These are phyloP conservation scores for Podospora pseudoanserina DNA, from an alignment of 495 filamentous ascomycete genomes.

Conservation along the genomic window DNA sequence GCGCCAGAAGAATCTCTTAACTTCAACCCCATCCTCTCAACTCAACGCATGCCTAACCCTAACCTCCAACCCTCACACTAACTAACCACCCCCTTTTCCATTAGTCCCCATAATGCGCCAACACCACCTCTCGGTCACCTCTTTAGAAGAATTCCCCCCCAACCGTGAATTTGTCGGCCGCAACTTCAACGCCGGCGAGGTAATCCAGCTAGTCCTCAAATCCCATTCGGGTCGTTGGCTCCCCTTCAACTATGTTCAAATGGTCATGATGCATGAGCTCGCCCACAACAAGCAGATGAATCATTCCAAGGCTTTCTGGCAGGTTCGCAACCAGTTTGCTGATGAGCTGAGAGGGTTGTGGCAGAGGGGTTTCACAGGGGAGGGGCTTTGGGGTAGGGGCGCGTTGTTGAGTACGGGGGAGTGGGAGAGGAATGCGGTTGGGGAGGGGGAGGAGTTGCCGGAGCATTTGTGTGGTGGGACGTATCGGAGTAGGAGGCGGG, in stretches of 20 bases:
- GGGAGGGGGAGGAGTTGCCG: slow-evolving; percentile 51
- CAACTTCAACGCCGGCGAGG: slow-evolving; percentile 83
- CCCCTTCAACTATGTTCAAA: slow-evolving; percentile 70
- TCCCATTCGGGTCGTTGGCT: slow-evolving; percentile 63
- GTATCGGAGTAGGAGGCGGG: slow-evolving; percentile 52
- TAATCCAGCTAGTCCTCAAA: slow-evolving; percentile 73
- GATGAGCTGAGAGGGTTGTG: slow-evolving; percentile 61
- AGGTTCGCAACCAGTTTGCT: slow-evolving; percentile 63
- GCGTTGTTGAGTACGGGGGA: slow-evolving; percentile 54
- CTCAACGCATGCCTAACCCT: too few relatives aligned
- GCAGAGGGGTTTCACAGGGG: slow-evolving; percentile 63
- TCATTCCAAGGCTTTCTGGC: slow-evolving; percentile 70
- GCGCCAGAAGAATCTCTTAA: neutral
- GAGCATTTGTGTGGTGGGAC: slow-evolving; percentile 68
- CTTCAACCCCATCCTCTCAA: too few relatives aligned
- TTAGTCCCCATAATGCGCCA: slow-evolving; percentile 68
- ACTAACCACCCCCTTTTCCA: too few relatives aligned
- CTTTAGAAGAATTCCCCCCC: slow-evolving; percentile 71
- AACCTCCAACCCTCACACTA: neutral
- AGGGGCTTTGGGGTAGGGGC: slow-evolving; percentile 73
- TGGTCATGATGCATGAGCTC: slow-evolving; percentile 82
- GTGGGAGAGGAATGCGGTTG: slow-evolving; percentile 51
- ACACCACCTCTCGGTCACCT: slow-evolving; percentile 62
- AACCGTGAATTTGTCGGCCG: slow-evolving; percentile 73
- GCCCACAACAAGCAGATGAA: slow-evolving; percentile 86